Evolutionary conservation across 176 grass and related monocot species (phyloP).

Genomic region (Avena insularis): DNA sequence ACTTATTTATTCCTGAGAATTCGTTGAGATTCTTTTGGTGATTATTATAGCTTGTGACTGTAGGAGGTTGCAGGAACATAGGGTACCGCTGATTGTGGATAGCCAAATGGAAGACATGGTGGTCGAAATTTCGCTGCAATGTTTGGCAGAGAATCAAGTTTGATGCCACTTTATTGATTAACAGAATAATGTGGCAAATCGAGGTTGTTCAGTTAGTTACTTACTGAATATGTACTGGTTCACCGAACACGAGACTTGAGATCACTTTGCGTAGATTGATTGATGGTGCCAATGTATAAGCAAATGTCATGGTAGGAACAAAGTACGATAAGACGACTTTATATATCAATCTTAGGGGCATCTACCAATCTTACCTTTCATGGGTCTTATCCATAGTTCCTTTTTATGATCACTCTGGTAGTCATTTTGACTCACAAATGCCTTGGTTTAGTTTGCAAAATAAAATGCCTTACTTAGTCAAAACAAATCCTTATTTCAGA

Average conservation of each 20-base stretch:
- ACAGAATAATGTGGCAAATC: neutral
- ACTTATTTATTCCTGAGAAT: slow-evolving; percentile 26
- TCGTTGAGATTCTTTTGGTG: slow-evolving; percentile 42
- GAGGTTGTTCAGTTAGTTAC: slow-evolving; percentile 27
- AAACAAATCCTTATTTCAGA: slow-evolving; percentile 23
- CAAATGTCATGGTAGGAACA: slow-evolving; percentile 25
- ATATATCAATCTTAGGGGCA: slow-evolving; percentile 17
- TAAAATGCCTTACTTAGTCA: neutral
- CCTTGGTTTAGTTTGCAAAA: neutral
- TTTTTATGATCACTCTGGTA: neutral
- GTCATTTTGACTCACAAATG: neutral
- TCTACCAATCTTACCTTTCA: neutral
- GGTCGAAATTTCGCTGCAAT: slow-evolving; percentile 47
- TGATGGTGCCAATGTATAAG: slow-evolving; percentile 18
- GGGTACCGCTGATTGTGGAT: slow-evolving; percentile 44
- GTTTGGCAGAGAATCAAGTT: slow-evolving; percentile 50
- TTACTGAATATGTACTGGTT: slow-evolving; percentile 7
- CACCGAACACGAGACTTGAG: slow-evolving; percentile 16
- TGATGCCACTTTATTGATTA: slow-evolving; percentile 12
- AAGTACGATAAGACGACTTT: slow-evolving; percentile 29
- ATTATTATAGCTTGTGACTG: slow-evolving; percentile 41
- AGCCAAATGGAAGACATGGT: slow-evolving; percentile 43
- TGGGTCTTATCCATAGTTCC: neutral
- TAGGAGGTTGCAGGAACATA: slow-evolving; percentile 64
- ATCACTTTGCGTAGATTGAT: slow-evolving; percentile 38